These are phyloP conservation scores for Zygosaccharomyces siamensis DNA, from an alignment of 805 yeast species.

Conservation along the genomic window DNA sequence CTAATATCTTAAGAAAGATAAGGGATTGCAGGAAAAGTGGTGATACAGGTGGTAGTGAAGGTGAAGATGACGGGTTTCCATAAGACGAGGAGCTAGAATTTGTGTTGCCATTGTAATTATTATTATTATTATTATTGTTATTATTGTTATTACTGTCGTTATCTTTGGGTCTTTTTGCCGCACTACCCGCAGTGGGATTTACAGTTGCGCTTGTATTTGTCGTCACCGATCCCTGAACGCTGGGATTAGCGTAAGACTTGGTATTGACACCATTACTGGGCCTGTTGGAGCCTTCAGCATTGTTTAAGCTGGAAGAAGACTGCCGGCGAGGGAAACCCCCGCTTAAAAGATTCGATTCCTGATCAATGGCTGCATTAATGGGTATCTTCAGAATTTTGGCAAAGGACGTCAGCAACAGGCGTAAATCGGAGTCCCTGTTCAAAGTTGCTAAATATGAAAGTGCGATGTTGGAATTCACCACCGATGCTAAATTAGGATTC, in stretches of 20 bases:
- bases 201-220: neutral
- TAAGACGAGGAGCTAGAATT: neutral
- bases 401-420: slow-evolving; percentile 45
- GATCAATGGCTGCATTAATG: slow-evolving; percentile 37
- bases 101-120: neutral
- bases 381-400: slow-evolving; percentile 47
- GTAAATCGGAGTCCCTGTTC: slow-evolving; percentile 51
- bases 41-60: slow-evolving; percentile 36
- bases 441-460: slow-evolving; percentile 47
- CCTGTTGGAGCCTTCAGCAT: neutral
- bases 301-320: slow-evolving; percentile 7
- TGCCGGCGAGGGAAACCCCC: slow-evolving; percentile 8
- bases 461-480: slow-evolving; percentile 40
- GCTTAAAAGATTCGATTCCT: slow-evolving; percentile 37
- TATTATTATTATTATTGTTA: too few species aligned
- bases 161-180: neutral
- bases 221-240: neutral
- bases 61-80: neutral
- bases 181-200: neutral
- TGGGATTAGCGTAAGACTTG: too few species aligned
- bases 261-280: neutral
- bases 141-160: neutral
- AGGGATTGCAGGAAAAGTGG: slow-evolving; percentile 56
- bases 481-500: neutral
- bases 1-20: slow-evolving; percentile 68